Evolutionary conservation across 139 green algal genomes (phyloP), one percentile per base, ranked within the genome.

Genomic region (Ostreobium quekettii): DNA sequence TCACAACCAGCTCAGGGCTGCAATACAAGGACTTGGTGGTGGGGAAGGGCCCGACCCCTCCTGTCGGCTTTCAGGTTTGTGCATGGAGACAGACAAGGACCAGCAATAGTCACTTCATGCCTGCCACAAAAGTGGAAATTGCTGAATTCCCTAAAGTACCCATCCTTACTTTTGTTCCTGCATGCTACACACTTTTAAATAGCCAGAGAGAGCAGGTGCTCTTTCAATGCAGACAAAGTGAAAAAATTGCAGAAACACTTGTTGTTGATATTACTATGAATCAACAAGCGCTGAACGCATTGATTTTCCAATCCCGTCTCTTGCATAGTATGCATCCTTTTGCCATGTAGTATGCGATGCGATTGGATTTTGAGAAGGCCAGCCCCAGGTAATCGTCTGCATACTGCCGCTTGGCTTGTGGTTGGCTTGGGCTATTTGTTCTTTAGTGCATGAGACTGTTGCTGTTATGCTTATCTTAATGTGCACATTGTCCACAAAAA

Each of bases 21-120:
- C 78, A 93, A 78, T 98, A 95, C 74, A 76, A 83, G 39, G 93
- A 98, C 69, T 83, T 98, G 6, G 57, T 81, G 2, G 62, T 82
- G 0, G 93, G 93, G 49, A 82, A 49, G 22, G 93, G 89, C 4
- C 74, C 81, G 36, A 77, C 39, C 0, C 82, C 89, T 2, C 78
- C 78, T n/a, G 53, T 71, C 29, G 82, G 80, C 46, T 87, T 76
- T 47, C 82, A 90, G 70, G 76, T 59, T 4, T 4, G 53, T 1
- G 24, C 48, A 24, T 29, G 33, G 15, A 26, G 11, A 53, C 11
- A 53, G 15, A 11, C 11, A 53, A 26, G 42, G 42, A 53, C 19
- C 15, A 26, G 11, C 19, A 26, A 26, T 19, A 26, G 42, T 53
- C 11, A 26, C 15, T 53, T 53, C 19, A 19, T 53, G 11, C 19